These are phyloP conservation scores for Fomitopsis pinicola DNA, from an alignment of 1,284 basidiomycete species.

Conservation along the genomic window DNA sequence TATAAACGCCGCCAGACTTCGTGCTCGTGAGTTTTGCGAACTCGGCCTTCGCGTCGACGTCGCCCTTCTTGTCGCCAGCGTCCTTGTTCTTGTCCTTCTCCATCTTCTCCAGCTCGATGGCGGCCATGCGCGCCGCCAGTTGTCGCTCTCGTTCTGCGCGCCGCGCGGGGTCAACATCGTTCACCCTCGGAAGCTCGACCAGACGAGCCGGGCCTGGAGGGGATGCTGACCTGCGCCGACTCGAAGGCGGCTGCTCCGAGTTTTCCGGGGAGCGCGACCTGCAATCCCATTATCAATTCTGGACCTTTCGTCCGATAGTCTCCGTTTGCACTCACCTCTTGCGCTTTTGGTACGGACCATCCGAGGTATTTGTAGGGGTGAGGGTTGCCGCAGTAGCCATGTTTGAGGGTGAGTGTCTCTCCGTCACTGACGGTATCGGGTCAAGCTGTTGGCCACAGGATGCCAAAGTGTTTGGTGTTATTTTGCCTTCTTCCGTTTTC, in stretches of 20 bases:
- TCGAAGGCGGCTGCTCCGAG: slow-evolving; percentile 50
- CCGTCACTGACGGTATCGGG: background rate
- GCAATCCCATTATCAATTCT: slow-evolving; percentile 3
- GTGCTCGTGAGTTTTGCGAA: slow-evolving; percentile 77
- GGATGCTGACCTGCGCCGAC: slow-evolving; percentile 60
- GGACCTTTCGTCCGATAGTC: background rate
- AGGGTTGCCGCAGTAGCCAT: slow-evolving; percentile 46
- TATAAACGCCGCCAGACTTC: slow-evolving; percentile 92
- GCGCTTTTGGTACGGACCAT: slow-evolving; percentile 42
- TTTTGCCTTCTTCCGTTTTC: background rate
- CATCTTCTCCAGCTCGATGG: slow-evolving; percentile 64
- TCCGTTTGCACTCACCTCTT: slow-evolving; percentile 42
- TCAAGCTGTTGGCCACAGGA: background rate
- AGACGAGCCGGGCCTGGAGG: slow-evolving; percentile 34
- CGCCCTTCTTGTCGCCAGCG: slow-evolving; percentile 41
- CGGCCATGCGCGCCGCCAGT: slow-evolving; percentile 67
- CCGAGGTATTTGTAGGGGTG: slow-evolving; percentile 31
- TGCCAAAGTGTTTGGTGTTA: background rate
- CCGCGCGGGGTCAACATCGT: slow-evolving; percentile 76
- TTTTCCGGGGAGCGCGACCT: slow-evolving; percentile 54
- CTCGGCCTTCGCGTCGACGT: slow-evolving; percentile 69
- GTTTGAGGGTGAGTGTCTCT: slow-evolving; percentile 17
- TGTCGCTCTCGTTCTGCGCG: slow-evolving; percentile 75
- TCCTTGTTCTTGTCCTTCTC: slow-evolving; percentile 41
- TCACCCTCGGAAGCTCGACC: slow-evolving; percentile 53